A percentile compares a stretch with the other conserved stretches of the same genome.
These are phyloP conservation scores for Jatropha podagrica DNA, from an alignment of 441 rosid species.

Conservation along the genomic window DNA sequence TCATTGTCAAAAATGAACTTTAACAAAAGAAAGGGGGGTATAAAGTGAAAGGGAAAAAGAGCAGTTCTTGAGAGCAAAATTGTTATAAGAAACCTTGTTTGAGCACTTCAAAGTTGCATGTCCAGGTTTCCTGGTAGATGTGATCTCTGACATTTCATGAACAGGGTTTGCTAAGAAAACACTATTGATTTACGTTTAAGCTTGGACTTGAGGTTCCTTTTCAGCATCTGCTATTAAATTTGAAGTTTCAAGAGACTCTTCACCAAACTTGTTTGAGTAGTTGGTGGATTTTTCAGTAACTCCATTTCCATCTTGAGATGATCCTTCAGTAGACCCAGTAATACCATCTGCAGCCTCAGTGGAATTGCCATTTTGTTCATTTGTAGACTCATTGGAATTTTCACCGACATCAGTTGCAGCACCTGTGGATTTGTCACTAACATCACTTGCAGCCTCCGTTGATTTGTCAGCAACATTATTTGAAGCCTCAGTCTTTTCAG, in stretches of 20 bases:
- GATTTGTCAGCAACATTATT: not conserved
- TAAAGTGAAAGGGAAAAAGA: not conserved
- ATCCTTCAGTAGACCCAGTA: not conserved
- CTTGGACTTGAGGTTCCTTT: conserved; percentile 25
- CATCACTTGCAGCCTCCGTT: not conserved
- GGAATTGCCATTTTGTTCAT: not conserved
- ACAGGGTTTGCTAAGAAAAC: not conserved
- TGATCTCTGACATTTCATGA: not conserved
- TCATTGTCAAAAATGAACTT: not conserved
- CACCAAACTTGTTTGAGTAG: not conserved
- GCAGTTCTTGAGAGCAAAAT: not conserved
- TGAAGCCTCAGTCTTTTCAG: not conserved
- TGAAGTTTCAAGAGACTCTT: conserved; percentile 18
- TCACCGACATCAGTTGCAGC: conserved; percentile 20
- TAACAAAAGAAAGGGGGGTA: not conserved
- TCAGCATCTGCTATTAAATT: conserved; percentile 13
- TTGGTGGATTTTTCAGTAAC: not conserved
- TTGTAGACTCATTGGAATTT: conserved; percentile 19
- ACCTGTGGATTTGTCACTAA: conserved; percentile 12
- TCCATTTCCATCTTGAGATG: conserved; percentile 2
- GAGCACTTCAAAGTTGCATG: not conserved
- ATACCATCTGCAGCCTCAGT: conserved; percentile 10
- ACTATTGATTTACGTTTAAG: not conserved
- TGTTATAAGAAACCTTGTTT: not conserved
- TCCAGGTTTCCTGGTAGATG: not conserved